Evolutionary conservation across 1,284 basidiomycete species (phyloP).

Genomic region (Inonotus obliquus): DNA sequence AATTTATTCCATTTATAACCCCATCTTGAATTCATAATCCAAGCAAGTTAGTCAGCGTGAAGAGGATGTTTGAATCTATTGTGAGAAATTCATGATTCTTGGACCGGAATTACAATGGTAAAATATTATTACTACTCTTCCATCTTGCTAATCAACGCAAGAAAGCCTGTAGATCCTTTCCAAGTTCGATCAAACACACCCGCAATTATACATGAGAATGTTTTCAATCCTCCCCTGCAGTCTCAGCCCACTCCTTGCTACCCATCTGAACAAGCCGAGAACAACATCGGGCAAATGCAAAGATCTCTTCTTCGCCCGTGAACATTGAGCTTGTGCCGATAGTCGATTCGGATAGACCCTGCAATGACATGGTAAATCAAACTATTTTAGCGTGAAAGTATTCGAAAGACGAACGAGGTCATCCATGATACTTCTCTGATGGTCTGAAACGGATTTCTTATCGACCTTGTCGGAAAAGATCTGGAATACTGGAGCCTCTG

Average conservation of each 20-base stretch:
- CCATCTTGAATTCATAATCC: too few relatives aligned
- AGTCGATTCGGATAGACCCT: conserved; percentile 74
- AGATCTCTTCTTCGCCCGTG: conserved; percentile 89
- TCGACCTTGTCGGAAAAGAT: conserved; percentile 77
- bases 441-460: conserved; percentile 54
- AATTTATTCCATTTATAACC: too few relatives aligned
- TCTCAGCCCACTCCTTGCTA: conserved; percentile 78
- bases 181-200: background rate
- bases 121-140: too few relatives aligned
- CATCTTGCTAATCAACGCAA: too few relatives aligned
- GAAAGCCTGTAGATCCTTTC: too few relatives aligned
- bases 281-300: conserved; percentile 92
- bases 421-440: conserved; percentile 87
- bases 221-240: conserved; percentile 31
- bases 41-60: too few relatives aligned
- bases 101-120: too few relatives aligned
- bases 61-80: too few relatives aligned
- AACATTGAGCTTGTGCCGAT: conserved; percentile 86
- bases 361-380: background rate
- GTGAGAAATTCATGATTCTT: too few relatives aligned
- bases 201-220: background rate
- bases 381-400: background rate
- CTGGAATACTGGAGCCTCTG: conserved; percentile 83
- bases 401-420: conserved; percentile 62
- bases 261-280: conserved; percentile 91